Conservation (phyloP, 495 filamentous ascomycete genomes). For the Hypomontagnella monticulosa region DNA sequence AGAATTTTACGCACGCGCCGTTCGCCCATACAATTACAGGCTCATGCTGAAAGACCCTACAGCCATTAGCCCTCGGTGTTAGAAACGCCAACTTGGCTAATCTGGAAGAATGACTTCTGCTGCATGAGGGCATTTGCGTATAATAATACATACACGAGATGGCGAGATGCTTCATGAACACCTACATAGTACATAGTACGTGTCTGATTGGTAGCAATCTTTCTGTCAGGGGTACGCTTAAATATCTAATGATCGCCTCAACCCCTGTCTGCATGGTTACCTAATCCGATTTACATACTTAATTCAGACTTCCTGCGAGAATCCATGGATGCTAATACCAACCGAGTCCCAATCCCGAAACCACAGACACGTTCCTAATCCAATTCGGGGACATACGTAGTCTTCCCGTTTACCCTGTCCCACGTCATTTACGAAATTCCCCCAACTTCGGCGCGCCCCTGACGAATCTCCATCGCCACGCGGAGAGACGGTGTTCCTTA, state of each 20-base stretch:
- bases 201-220: no score
- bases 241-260: background rate
- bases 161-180: no score
- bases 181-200: no score
- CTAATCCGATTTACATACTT: constrained; percentile 14
- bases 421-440: constrained; percentile 22
- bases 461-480: constrained; percentile 26
- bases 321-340: constrained; percentile 15
- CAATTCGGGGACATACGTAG: constrained; percentile 15
- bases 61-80: no score
- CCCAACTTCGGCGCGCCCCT: constrained; percentile 6
- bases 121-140: no score
- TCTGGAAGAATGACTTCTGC: no score
- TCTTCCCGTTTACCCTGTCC: constrained; percentile 34
- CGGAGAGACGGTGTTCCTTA: constrained; percentile 25
- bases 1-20: no score
- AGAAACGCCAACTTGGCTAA: no score
- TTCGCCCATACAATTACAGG: no score
- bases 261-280: constrained; percentile 3
- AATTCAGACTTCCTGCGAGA: constrained; percentile 8
- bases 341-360: constrained; percentile 14
- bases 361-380: constrained; percentile 2
- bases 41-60: no score
- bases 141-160: no score
- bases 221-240: background rate